Evolutionary conservation across 177 flowering plant species (phyloP), one percentile per base, ranked within the genome.

Genomic region (Vitis hybrid): DNA sequence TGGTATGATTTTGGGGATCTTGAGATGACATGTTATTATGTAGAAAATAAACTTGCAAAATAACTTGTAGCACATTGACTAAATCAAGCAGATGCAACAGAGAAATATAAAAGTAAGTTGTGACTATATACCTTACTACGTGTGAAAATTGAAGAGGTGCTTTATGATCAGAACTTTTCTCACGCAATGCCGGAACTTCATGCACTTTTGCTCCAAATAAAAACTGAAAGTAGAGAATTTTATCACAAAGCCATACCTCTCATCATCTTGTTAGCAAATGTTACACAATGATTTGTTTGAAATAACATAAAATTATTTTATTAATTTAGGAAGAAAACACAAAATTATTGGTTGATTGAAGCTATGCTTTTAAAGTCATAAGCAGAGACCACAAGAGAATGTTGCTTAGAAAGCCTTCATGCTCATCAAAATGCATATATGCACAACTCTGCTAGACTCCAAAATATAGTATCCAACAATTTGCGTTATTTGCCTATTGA

Each of bases 171-270:
- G 78, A 54, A 50, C 78, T 79, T 60, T 82, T 65, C 49, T 85
- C 83, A 26, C 88, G 87, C 65, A 87, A 75, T 50, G 74, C 72
- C 51, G 82, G 81, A 49, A 84, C 87, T 77, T 87, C 89, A 65
- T 82, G 73, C 61, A 81, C 66, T 75, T 82, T 84, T 64, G 89
- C 86, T 51, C 91, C 91, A 77, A 87, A 87, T 30, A 82, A 67
- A 71, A 87, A 87, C 86, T 86, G 73, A 70, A 62, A 60, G 26
- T 9, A n/a, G 14, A 45, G 60, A 13, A 60, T 13, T 26, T 59
- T 18, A 66, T 30, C 19, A 66, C 8, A 21, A 17, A 61, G 34
- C 62, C 62, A 26, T 5, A 40, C 45, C 45, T 60, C 62, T 13
- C 30, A 12, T 19, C 12, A 13, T 26, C 15, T 54, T 54, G 56